Conservation (phyloP, 192 early-diverging fungal genomes). For the Umbelopsis sp. region DNA sequence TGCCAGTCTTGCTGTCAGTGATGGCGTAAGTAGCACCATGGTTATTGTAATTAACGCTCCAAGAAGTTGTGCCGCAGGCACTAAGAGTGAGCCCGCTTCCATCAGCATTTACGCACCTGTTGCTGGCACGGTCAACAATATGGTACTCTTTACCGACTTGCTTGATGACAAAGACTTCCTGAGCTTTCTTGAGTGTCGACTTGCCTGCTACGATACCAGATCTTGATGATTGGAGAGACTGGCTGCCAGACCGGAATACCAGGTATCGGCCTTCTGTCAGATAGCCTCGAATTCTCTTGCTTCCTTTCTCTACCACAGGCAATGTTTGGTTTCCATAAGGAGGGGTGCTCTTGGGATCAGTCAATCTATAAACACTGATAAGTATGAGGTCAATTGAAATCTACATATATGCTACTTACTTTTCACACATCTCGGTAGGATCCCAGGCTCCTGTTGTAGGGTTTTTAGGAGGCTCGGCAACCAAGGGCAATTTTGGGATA, state of each 20-base stretch:
- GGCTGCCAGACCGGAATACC: background rate
- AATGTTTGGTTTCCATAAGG: constrained; percentile 26
- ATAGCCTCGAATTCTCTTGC: constrained; percentile 17
- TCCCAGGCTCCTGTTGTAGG: constrained; percentile 21
- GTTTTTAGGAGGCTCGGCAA: constrained; percentile 16
- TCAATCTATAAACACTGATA: background rate
- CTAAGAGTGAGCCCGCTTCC: background rate
- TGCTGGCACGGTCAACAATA: background rate
- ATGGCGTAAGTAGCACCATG: background rate
- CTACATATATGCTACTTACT: background rate
- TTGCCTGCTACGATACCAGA: background rate
- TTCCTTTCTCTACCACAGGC: constrained; percentile 20
- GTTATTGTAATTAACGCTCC: background rate
- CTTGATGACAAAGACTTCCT: background rate
- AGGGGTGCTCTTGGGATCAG: constrained; percentile 16
- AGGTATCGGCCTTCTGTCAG: constrained; percentile 7
- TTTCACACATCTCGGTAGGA: constrained; percentile 21
- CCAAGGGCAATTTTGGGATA: constrained; percentile 15
- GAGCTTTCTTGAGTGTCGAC: background rate
- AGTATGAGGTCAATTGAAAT: too few relatives aligned
- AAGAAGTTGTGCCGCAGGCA: background rate
- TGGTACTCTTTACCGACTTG: background rate
- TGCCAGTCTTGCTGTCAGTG: background rate
- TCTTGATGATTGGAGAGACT: background rate
- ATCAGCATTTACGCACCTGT: background rate